phyloP scores from a whole-genome alignment of 2,329 filamentous ascomycete genomes.

The Sarocladiaceae sp. region DNA sequence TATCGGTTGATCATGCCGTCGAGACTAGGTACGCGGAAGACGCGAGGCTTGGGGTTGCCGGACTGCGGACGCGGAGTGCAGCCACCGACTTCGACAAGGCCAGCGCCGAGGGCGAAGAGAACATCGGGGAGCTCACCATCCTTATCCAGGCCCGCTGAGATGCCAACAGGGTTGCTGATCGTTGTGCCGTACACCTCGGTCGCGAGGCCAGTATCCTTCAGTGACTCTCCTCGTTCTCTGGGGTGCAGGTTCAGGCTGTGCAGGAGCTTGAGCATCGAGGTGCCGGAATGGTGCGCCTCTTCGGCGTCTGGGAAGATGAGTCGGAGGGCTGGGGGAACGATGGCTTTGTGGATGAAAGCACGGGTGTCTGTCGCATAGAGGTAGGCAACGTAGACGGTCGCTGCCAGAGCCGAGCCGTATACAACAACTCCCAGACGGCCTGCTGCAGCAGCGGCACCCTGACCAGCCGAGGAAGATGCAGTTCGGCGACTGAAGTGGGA shows the following conservation, averaged over 20 bases:
- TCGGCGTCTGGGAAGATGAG: conserved; percentile 69
- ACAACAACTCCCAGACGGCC: conserved; percentile 30
- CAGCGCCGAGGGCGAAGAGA: conserved; percentile 77
- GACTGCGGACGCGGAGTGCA: conserved; percentile 80
- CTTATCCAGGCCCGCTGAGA: conserved; percentile 95
- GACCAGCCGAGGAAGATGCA: conserved; percentile 26
- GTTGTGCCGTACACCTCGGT: conserved; percentile 65
- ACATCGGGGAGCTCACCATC: conserved; percentile 81
- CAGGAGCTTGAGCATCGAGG: conserved; percentile 62
- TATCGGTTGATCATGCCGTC: conserved; percentile 93
- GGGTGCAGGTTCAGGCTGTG: conserved; percentile 72
- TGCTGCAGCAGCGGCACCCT: conserved; percentile 19
- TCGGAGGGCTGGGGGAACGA: conserved; percentile 61
- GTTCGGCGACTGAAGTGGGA: conserved; percentile 18
- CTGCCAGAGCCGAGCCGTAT: conserved; percentile 34
- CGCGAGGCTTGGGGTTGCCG: conserved; percentile 80
- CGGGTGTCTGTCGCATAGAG: conserved; percentile 71
- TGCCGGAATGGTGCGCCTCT: conserved; percentile 82
- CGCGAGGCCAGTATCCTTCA: conserved; percentile 24
- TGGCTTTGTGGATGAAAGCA: conserved; percentile 61
- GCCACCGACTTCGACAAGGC: conserved; percentile 86
- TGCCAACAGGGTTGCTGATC: conserved; percentile 82
- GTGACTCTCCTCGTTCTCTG: conserved; percentile 59
- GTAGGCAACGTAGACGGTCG: conserved; percentile 44
- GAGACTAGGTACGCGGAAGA: conserved; percentile 78